A percentile compares a stretch with the other conserved stretches of the same genome.
Evolutionary conservation across 2,329 filamentous ascomycete genomes (phyloP).

Genomic region (Penicillium sp.): DNA sequence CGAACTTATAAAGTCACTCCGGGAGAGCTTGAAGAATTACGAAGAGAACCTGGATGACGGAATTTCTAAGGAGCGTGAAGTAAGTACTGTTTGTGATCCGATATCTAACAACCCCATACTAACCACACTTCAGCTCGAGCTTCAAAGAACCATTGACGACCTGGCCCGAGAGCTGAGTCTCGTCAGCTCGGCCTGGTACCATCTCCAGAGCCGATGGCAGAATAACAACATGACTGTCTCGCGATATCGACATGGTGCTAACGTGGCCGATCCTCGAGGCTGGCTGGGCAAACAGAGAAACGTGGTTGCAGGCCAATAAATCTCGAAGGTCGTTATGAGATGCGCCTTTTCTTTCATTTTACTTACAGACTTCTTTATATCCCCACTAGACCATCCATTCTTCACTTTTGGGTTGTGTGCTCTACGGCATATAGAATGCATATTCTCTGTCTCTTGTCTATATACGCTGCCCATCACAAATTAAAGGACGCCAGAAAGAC

Average conservation of each 20-base stretch:
- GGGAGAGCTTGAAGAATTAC: conserved; percentile 38
- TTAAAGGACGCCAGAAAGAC: not conserved
- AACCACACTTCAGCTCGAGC: conserved; percentile 31
- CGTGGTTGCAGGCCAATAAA: conserved; percentile 35
- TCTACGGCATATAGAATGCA: conserved; percentile 9
- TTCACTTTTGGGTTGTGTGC: conserved; percentile 3
- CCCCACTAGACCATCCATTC: conserved; percentile 4
- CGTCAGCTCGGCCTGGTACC: conserved; percentile 46
- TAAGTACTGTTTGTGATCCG: conserved; percentile 18
- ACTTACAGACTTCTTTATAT: conserved; percentile 7
- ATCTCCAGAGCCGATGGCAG: conserved; percentile 43
- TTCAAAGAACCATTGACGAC: conserved; percentile 38
- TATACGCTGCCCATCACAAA: not conserved
- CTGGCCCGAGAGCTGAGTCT: conserved; percentile 43
- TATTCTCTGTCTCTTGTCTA: not conserved
- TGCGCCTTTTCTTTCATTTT: not conserved
- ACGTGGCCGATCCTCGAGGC: conserved; percentile 37
- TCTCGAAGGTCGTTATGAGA: not conserved
- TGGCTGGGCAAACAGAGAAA: conserved; percentile 45
- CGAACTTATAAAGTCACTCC: conserved; percentile 40
- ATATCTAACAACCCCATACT: conserved; percentile 6
- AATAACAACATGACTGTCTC: conserved; percentile 42
- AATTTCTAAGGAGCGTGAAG: conserved; percentile 39
- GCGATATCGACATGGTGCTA: conserved; percentile 37
- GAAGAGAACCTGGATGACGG: conserved; percentile 36